A percentile compares a stretch with the other conserved stretches of the same genome.
These are phyloP conservation scores for Nakazawaea ishiwadae DNA, from an alignment of 805 yeast species.

Conservation along the genomic window DNA sequence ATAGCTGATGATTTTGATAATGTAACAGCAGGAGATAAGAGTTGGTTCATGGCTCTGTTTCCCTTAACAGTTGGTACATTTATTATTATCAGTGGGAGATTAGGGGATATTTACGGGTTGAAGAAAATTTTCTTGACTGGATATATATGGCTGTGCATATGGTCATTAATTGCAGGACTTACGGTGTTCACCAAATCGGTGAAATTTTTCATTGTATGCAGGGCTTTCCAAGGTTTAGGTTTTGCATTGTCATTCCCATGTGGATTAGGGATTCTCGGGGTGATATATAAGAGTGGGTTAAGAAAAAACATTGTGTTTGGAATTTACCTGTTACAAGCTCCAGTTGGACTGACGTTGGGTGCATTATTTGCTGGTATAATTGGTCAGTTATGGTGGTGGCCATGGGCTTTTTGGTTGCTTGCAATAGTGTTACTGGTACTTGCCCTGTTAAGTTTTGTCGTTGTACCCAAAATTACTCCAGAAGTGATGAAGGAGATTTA, in stretches of 20 bases:
- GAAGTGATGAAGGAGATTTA: background rate
- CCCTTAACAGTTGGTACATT: constrained; percentile 71
- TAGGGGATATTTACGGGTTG: constrained; percentile 71
- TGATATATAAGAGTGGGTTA: constrained; percentile 38
- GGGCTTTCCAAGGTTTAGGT: constrained; percentile 66
- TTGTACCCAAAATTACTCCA: constrained; percentile 30
- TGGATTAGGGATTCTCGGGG: constrained; percentile 53
- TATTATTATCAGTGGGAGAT: constrained; percentile 60
- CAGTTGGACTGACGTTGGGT: constrained; percentile 57
- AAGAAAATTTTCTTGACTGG: constrained; percentile 51
- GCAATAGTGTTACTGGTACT: constrained; percentile 33
- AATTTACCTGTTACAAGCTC: constrained; percentile 56
- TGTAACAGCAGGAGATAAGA: constrained; percentile 28
- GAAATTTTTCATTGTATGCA: constrained; percentile 45
- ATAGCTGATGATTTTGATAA: constrained; percentile 27
- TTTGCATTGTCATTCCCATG: constrained; percentile 56
- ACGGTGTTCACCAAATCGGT: constrained; percentile 44
- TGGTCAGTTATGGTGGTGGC: constrained; percentile 48
- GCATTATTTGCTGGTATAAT: constrained; percentile 45
- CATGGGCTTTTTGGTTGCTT: constrained; percentile 52
- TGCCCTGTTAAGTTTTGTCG: constrained; percentile 27
- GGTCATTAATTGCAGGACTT: constrained; percentile 60
- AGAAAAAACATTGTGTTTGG: constrained; percentile 54
- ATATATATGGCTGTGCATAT: constrained; percentile 47
- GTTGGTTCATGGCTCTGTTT: constrained; percentile 71